Base-by-base conservation (phyloP, 2,329 filamentous ascomycete species). In the Drechslera avenae region DNA sequence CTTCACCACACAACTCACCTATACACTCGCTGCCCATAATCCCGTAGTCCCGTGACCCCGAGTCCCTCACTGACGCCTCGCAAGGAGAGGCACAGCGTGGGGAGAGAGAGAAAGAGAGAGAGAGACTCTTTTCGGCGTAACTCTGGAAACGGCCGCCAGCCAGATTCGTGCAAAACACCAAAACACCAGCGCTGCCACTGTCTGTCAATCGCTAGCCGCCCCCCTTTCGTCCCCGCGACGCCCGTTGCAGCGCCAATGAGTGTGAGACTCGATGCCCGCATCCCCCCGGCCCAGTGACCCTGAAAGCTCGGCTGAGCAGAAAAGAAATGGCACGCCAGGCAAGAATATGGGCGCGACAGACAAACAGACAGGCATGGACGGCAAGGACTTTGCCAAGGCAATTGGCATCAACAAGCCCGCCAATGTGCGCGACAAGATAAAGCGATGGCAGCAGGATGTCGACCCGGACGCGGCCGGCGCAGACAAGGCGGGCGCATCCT, bases 391-490 rank as follows among this genome's bases (percentile, higher is more conserved):
- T 50, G 72, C 71, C 35, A 73, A 73, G 60, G 72, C 71, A 50
- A 73, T 73, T 56, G 71, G 70, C 57, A 73, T 73, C 57, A 66
- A 73, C 63, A 66, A 70, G 59, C 71, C 71, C 43, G 77, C 74
- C 62, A 79, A 80, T 61, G 77, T 95, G 39, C 84, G 84, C 56
- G 88, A 90, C 60, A 86, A 91, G 64, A 89, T 96, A 45, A 87
- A 86, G 62, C 83, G 87, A 73, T 96, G 91, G 91, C 91, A 96
- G 73, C 87, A 87, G 67, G 80, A 86, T 60, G 90, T 88, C 65
- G 88, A 87, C 28, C 82, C 83, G 5, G 87, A 86, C 19, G 52
- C 52, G 10, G 52, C 54, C 9, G 52, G 48, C 26, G 46, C 58
- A 19, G 56, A 58, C 30, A 56, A 57, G 36, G 45, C 53, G 10